Percentiles rank a stretch among this genome's conserved stretches.
Conservation (phyloP, 176 grass and related monocot species). For the Microstegium vimineum region DNA sequence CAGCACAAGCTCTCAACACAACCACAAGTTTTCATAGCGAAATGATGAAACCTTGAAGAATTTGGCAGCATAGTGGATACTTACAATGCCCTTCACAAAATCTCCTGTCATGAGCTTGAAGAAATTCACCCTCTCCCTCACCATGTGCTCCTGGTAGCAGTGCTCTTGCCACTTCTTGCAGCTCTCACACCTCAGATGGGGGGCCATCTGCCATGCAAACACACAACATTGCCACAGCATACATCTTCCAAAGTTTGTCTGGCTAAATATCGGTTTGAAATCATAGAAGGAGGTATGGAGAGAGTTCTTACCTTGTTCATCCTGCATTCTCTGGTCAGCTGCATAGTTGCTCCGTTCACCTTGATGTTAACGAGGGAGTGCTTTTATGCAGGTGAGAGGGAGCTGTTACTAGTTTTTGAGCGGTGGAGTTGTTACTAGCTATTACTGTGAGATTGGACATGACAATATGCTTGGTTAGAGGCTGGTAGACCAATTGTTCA, state of each 20-base stretch:
- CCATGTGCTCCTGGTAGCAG: constrained; percentile 42
- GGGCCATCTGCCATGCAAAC: constrained; percentile 11
- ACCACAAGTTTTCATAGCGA: background rate
- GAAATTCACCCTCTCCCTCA: constrained; percentile 17
- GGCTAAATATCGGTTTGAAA: background rate
- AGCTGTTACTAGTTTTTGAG: background rate
- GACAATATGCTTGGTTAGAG: background rate
- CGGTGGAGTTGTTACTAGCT: background rate
- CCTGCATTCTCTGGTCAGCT: background rate
- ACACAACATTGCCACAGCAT: background rate
- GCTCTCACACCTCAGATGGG: constrained; percentile 1
- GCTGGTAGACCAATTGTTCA: background rate
- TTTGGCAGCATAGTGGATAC: background rate
- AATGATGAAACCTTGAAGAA: background rate
- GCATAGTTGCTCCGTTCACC: background rate
- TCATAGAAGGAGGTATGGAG: background rate
- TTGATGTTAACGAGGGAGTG: constrained; percentile 27
- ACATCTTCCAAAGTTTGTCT: background rate
- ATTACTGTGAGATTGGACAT: constrained; percentile 1
- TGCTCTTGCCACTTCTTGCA: constrained; percentile 44
- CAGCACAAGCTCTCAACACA: background rate
- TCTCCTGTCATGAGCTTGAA: constrained; percentile 33
- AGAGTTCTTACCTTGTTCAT: constrained; percentile 6
- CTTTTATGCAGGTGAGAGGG: background rate
- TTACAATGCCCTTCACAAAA: constrained; percentile 26